Evolutionary conservation across 2,329 filamentous ascomycete species (phyloP), one percentile per base, ranked within the genome.

Genomic region (Cylindrodendrum hubeiense): DNA sequence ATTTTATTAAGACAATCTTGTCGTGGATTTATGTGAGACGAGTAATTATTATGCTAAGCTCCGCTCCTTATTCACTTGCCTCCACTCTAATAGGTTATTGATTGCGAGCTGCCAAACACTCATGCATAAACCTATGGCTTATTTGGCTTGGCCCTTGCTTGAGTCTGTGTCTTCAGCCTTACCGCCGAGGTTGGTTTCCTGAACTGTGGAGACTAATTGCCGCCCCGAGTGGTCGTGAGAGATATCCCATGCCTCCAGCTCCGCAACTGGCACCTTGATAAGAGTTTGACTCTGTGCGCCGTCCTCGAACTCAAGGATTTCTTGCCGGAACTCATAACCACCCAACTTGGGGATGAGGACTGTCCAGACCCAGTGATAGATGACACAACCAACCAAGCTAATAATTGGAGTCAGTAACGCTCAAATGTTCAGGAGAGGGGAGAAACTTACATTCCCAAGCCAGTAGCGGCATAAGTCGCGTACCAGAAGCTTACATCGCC

Each of bases 401-500:
- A 39, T 21, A 3, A 22, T 19, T 21, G 17, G 26, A 13, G 26
- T 62, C 24, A 62, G 52, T 7, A 10, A 19, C 3, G 28, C 5
- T 17, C n/a, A 19, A 13, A 10, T 10, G 6, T 24, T 10, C 9
- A 50, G n/a, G 47, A 12, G 28, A 3, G 47, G 19, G 41, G 10
- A 9, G 12, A 41, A 15, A 86, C 87, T 84, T 80, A 90, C 86
- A 92, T 85, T 24, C 77, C 89, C 62, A 93, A 84, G 0, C 90
- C 90, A 1, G 87, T 85, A 0, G 89, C 86, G 17, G 87, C 85
- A 71, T 93, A 93, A 0, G 91, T 93, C 2, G 84, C 91, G 68
- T 93, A 93, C 88, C 89, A 93, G 78, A 93, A 93, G 55, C 86
- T 90, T 4, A 93, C 90, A 60, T 90, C 87, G 0, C 90, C 90